Evolutionary conservation across 495 filamentous ascomycete species (phyloP).

Genomic region (Aspergillus bertholletiae): DNA sequence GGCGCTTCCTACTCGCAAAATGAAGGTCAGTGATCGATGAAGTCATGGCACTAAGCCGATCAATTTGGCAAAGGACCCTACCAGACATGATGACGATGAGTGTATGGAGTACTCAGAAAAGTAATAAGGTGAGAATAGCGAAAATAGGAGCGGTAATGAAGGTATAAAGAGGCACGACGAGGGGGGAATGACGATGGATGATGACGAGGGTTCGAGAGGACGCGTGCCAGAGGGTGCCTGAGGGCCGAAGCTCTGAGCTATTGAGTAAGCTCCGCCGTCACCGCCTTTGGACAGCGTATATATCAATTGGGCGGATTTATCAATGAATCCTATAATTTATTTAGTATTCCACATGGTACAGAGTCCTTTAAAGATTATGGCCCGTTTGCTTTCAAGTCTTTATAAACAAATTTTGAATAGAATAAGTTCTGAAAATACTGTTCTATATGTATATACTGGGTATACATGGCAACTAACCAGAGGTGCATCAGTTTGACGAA

Average conservation of each 20-base stretch:
- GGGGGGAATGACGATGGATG: conserved; percentile 16
- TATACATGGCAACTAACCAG: not conserved
- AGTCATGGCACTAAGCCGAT: conserved; percentile 28
- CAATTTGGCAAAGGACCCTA: conserved; percentile 18
- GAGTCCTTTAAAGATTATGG: too few species aligned
- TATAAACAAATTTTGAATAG: not conserved
- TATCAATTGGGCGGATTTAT: not conserved
- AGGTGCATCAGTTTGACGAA: not conserved
- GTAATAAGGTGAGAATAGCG: not conserved
- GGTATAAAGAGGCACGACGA: conserved; percentile 12
- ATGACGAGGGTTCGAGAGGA: conserved; percentile 29
- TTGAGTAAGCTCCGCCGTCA: conserved; percentile 25
- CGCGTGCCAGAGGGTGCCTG: conserved; percentile 44
- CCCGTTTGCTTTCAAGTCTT: too few species aligned
- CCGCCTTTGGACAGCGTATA: conserved; percentile 14
- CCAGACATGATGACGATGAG: conserved; percentile 40
- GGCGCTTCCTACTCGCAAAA: conserved; percentile 71
- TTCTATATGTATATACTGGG: not conserved
- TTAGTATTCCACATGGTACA: too few species aligned
- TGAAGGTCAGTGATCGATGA: conserved; percentile 33
- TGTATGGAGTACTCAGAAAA: conserved; percentile 9
- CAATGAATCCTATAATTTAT: too few species aligned
- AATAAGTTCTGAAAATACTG: not conserved
- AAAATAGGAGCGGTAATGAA: conserved; percentile 7
- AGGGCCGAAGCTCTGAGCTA: conserved; percentile 39